phyloP scores from a whole-genome alignment of 345 rosid genomes.

The Lumnitzera racemosa region DNA sequence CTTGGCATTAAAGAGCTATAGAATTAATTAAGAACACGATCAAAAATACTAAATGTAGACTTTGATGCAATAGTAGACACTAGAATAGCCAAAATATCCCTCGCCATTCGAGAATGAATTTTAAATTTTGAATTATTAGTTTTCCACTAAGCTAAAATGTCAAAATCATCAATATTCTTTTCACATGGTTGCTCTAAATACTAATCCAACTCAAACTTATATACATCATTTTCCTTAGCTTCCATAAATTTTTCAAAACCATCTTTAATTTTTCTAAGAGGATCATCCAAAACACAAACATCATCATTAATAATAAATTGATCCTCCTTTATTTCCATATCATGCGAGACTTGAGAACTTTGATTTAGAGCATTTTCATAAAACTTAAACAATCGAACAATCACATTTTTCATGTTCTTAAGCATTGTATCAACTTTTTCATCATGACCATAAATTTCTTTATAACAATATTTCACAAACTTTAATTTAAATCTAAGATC shows the following conservation, averaged over 20 bases:
- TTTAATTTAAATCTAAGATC: too few species aligned
- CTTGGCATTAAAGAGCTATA: slow-evolving; percentile 7
- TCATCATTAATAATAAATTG: neutral
- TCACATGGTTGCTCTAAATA: too few species aligned
- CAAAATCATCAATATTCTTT: too few species aligned
- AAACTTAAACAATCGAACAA: neutral
- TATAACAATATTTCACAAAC: too few species aligned
- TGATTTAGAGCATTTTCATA: neutral
- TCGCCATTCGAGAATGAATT: neutral
- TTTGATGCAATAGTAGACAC: neutral
- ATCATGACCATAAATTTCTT: too few species aligned
- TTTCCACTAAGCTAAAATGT: slow-evolving; percentile 3
- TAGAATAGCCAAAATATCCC: neutral
- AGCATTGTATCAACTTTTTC: too few species aligned
- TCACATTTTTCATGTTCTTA: too few species aligned
- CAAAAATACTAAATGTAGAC: neutral
- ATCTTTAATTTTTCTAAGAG: too few species aligned
- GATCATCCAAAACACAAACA: neutral
- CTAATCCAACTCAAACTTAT: too few species aligned
- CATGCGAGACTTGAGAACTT: neutral
- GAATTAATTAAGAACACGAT: neutral
- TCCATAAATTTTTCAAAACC: too few species aligned
- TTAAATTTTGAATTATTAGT: neutral
- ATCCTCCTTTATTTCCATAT: neutral
- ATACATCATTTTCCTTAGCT: too few species aligned